phyloP scores from a whole-genome alignment of 192 early-diverging fungal species.

The Spinellus fusiger region DNA sequence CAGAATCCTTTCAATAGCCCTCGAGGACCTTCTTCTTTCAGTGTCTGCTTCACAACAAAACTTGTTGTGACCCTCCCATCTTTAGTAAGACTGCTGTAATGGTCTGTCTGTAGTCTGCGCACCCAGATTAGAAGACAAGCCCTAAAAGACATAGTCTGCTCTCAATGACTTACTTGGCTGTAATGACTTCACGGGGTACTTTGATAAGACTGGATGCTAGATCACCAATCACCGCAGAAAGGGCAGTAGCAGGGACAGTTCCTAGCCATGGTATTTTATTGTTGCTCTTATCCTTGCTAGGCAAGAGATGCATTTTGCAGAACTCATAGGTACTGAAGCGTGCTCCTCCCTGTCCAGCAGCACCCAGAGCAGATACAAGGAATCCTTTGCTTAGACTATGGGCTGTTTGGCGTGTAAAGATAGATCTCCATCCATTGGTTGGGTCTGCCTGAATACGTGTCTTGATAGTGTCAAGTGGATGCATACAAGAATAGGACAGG shows the following conservation, averaged over 20 bases:
- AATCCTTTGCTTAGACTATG: conserved; percentile 57
- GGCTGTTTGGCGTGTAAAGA: conserved; percentile 47
- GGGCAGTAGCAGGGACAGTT: conserved; percentile 56
- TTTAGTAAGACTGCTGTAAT: conserved; percentile 37
- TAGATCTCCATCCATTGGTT: conserved; percentile 27
- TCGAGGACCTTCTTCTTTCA: conserved; percentile 49
- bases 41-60: conserved; percentile 47
- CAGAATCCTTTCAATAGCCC: conserved; percentile 70
- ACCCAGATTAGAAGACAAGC: not conserved
- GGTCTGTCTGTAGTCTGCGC: conserved; percentile 56
- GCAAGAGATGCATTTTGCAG: conserved; percentile 50
- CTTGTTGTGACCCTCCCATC: conserved; percentile 28
- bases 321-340: conserved; percentile 66
- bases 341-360: conserved; percentile 69
- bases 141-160: not conserved
- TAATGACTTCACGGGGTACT: conserved; percentile 72
- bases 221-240: conserved; percentile 68
- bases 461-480: conserved; percentile 72
- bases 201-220: conserved; percentile 67
- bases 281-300: conserved; percentile 30
- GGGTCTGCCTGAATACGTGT: conserved; percentile 61
- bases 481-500: conserved; percentile 65
- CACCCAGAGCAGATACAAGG: conserved; percentile 58
- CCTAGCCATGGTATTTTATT: conserved; percentile 25
- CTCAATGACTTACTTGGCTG: conserved; percentile 38